A percentile compares a stretch with the other conserved stretches of the same genome.
Conservation (phyloP, 345 rosid genomes). For the Citrus australasica region DNA sequence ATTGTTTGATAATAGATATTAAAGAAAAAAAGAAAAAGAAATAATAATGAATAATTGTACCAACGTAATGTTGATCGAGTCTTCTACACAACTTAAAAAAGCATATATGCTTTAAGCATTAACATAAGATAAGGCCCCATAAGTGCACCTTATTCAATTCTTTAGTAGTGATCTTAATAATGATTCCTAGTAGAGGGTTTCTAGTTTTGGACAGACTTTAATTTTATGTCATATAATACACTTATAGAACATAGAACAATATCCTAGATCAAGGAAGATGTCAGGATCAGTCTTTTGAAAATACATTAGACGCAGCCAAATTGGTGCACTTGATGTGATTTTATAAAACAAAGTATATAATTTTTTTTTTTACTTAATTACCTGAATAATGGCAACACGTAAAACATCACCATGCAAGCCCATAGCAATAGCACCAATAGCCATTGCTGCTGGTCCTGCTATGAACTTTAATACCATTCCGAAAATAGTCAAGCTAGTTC, state of each 20-base stretch:
- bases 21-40: too few species aligned
- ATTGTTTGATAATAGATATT: too few species aligned
- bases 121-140: not conserved
- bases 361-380: not conserved
- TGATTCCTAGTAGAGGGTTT: not conserved
- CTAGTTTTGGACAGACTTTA: not conserved
- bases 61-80: not conserved
- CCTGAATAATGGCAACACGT: constrained; percentile 76
- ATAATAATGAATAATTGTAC: too few species aligned
- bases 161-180: not conserved
- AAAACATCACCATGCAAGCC: constrained; percentile 70
- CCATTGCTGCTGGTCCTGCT: constrained; percentile 79
- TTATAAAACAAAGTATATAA: not conserved
- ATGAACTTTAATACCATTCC: constrained; percentile 67
- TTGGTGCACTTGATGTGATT: not conserved
- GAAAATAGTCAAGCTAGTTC: constrained; percentile 40
- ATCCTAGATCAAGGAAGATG: not conserved
- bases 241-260: not conserved
- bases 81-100: not conserved
- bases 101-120: not conserved
- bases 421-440: constrained; percentile 54
- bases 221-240: not conserved
- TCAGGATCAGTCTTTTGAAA: not conserved
- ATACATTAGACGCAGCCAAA: not conserved
- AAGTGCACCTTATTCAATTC: not conserved